Evolutionary conservation across 148 eudicot genomes (phyloP), one percentile per base, ranked within the genome.

Genomic region (Silene conica): DNA sequence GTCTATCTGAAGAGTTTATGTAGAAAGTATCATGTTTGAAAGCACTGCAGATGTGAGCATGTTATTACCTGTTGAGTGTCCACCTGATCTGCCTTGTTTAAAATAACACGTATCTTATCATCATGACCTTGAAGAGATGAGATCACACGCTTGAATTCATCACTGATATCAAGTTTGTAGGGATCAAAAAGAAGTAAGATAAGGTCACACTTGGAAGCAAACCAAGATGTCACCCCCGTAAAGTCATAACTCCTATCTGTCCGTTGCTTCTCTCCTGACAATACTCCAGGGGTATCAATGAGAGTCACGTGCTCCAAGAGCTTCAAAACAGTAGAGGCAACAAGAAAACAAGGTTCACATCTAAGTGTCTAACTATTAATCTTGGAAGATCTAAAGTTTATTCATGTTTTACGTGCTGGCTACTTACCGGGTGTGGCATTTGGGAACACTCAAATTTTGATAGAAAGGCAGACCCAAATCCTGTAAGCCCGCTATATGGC

Each of bases 221-320:
- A 92, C 98, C 98, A 93, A 69, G 96, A 90, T 75, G 86, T 93
- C 11, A 90, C 93, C 55, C 99, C 99, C 16, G 96, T 93, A 81
- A 93, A 93, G 68, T 93, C 98, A 72, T 93, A 93, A 80, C 92
- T 91, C 69, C 98, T 78, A 59, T 90, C 89, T 22, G 96, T 90
- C 54, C 96, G 80, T 82, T 90, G 98, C 74, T 93, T 93, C 77
- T 93, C 98, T 52, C 98, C 98, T 63, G 98, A 93, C 72, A 93
- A 74, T 74, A 93, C 96, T 38, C 98, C 98, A 77, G 98, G 98
- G 74, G 98, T 90, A 81, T 93, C 98, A 79, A 93, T 89, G 77
- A 93, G 80, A 63, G 98, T 89, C 64, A 93, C 81, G 77, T 93
- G 93, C 69, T 93, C 96, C 58, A 93, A 82, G 73, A 93, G 80